Evolutionary conservation across 2,329 filamentous ascomycete genomes (phyloP), one percentile per base, ranked within the genome.

Genomic region (Fusarium tricinctum): DNA sequence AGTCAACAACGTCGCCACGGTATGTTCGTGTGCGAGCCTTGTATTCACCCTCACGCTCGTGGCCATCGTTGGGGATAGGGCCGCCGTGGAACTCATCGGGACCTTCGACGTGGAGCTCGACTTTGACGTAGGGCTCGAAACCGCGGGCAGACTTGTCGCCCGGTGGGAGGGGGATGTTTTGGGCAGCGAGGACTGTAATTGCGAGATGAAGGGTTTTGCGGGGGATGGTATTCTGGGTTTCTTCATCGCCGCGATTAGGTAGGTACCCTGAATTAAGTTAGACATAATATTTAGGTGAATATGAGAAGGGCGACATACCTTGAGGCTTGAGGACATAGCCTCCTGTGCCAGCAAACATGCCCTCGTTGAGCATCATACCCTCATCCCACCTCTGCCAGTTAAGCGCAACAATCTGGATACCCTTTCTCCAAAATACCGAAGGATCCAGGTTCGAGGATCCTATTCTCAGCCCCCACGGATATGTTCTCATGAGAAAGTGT

Each of bases 291-390:
- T 20, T 8, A 20, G 33, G 22, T 20, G 15, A 6, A n/a, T 7
- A 7, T 15, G 22, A 13, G 13, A 26, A 26, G 10, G 20, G 38
- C 10, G 19, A 30, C 74, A 43, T 74, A 84, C 91, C 92, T 67
- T 86, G 81, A 0, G 94, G 94, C 78, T 97, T 97, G 40, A 97
- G 83, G 3, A 96, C 89, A 82, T 94, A 97, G 22, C 94, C 94
- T n/a, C 85, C 85, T 1, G 92, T 92, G 13, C 91, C 92, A 3
- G 89, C 86, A 78, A 97, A 97, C 93, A 97, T 96, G 71, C 89
- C 94, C 75, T 96, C 90, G 75, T 97, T 97, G 15, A 97, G 86
- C 95, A 97, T 97, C 90, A 97, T 97, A 32, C 93, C 94, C 71
- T 93, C 91, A 74, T 97, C 94, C 78, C 92, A 90, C 64, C 90